These are phyloP conservation scores for Mortierella polycephala DNA, from an alignment of 371 early-diverging fungal species.

Conservation along the genomic window DNA sequence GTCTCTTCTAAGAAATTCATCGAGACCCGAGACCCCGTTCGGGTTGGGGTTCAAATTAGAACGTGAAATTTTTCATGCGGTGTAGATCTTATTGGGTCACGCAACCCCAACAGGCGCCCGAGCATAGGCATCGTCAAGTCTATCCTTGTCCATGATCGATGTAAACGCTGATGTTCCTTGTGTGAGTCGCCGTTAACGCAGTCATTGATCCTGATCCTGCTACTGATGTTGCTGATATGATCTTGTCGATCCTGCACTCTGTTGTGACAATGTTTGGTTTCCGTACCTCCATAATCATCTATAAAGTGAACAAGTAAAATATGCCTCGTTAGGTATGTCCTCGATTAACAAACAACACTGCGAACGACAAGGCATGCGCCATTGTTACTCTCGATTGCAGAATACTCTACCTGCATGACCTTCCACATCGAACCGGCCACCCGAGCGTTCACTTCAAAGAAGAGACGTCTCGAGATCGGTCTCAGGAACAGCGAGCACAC, in stretches of 20 bases:
- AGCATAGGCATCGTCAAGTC: background rate
- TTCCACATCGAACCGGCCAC: constrained; percentile 71
- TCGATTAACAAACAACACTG: background rate
- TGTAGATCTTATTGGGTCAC: constrained; percentile 6
- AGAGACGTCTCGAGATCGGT: constrained; percentile 65
- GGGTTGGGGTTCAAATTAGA: constrained; percentile 31
- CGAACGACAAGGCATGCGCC: background rate
- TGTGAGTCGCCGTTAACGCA: too few relatives aligned
- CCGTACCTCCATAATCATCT: constrained; percentile 55
- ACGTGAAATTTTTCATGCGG: constrained; percentile 6
- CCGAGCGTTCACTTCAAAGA: constrained; percentile 68
- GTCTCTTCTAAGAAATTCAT: constrained; percentile 53
- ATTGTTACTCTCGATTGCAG: background rate
- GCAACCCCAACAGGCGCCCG: constrained; percentile 11
- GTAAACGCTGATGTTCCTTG: too few relatives aligned
- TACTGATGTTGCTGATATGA: too few relatives aligned
- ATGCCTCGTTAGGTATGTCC: background rate
- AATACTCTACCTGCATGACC: constrained; percentile 68
- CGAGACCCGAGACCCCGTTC: background rate
- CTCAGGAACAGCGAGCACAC: constrained; percentile 62
- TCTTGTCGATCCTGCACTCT: too few relatives aligned
- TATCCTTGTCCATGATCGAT: too few relatives aligned
- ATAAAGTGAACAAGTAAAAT: background rate
- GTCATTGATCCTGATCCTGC: too few relatives aligned
- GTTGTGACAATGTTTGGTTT: too few relatives aligned